These are phyloP conservation scores for Naganishia randhawae DNA, from an alignment of 768 basidiomycete genomes.

Conservation along the genomic window DNA sequence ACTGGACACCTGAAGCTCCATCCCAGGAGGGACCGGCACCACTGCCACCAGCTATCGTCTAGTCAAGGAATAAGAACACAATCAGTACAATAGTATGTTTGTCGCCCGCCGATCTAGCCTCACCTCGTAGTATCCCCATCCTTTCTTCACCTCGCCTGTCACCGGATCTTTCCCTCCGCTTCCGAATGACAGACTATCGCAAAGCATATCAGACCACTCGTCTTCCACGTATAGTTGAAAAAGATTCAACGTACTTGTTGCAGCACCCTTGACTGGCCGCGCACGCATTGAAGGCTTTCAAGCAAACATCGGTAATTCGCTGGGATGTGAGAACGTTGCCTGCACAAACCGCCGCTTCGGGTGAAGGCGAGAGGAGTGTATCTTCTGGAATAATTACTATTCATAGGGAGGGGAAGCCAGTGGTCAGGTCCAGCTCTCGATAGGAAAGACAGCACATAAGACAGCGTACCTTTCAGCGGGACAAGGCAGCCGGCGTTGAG, in stretches of 20 bases:
- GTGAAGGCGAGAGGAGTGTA: slow-evolving; percentile 37
- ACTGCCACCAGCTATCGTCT: slow-evolving; percentile 92
- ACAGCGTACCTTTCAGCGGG: slow-evolving; percentile 55
- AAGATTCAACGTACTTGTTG: slow-evolving; percentile 22
- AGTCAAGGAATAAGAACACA: neutral
- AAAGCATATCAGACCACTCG: neutral
- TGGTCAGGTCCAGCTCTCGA: neutral
- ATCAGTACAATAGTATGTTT: neutral
- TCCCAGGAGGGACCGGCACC: slow-evolving; percentile 87
- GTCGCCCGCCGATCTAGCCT: slow-evolving; percentile 7
- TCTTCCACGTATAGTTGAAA: neutral
- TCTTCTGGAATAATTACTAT: slow-evolving; percentile 35
- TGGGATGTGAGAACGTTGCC: slow-evolving; percentile 44
- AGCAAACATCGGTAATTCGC: slow-evolving; percentile 42
- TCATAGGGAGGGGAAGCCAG: neutral
- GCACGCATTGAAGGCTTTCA: slow-evolving; percentile 42
- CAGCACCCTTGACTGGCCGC: slow-evolving; percentile 42
- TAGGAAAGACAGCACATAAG: neutral
- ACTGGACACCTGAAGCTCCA: slow-evolving; percentile 84
- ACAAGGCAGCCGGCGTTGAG: slow-evolving; percentile 91
- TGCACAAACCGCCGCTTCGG: slow-evolving; percentile 35
- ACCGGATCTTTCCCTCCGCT: slow-evolving; percentile 73
- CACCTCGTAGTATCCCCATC: slow-evolving; percentile 88
- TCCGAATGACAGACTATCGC: slow-evolving; percentile 78
- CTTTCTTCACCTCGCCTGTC: slow-evolving; percentile 67